Evolutionary conservation across 805 yeast species (phyloP).

Genomic region (Wickerhamiella alocasiicola): DNA sequence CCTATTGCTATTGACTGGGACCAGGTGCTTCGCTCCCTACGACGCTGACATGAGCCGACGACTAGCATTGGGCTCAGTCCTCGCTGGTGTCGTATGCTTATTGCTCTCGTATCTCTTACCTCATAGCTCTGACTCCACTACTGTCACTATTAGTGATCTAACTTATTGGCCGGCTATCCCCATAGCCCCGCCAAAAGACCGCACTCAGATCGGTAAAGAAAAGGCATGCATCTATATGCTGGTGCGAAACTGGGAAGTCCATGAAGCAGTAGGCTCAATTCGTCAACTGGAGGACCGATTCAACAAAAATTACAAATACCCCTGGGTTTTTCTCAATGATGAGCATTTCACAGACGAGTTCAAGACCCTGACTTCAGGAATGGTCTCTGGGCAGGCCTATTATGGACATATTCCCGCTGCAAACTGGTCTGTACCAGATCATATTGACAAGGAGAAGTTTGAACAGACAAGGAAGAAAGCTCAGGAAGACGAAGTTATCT

Average conservation of each 20-base stretch:
- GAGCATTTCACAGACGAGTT: constrained; percentile 75
- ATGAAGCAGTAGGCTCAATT: constrained; percentile 63
- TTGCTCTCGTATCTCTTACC: neutral
- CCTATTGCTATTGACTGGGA: too few relatives aligned
- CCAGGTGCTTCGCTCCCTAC: too few relatives aligned
- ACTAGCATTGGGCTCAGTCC: neutral
- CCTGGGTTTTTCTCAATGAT: constrained; percentile 93
- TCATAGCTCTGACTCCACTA: neutral
- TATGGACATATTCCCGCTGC: constrained; percentile 73
- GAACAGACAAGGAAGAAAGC: constrained; percentile 36
- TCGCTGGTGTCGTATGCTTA: neutral
- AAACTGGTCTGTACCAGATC: constrained; percentile 69
- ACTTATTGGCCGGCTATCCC: constrained; percentile 22
- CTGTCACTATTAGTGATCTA: constrained; percentile 13
- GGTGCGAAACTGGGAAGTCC: constrained; percentile 67
- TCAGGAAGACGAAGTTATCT: constrained; percentile 39
- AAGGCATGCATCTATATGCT: constrained; percentile 84
- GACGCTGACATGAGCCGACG: neutral
- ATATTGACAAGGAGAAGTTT: constrained; percentile 49
- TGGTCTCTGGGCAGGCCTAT: constrained; percentile 64
- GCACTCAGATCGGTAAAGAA: constrained; percentile 40
- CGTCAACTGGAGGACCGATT: constrained; percentile 84
- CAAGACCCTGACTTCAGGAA: constrained; percentile 47
- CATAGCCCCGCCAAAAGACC: constrained; percentile 16
- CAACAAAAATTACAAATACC: constrained; percentile 68